Evolutionary conservation across 2,329 filamentous ascomycete species (phyloP), one percentile per base, ranked within the genome.

Genomic region (Alternaria consortialis): DNA sequence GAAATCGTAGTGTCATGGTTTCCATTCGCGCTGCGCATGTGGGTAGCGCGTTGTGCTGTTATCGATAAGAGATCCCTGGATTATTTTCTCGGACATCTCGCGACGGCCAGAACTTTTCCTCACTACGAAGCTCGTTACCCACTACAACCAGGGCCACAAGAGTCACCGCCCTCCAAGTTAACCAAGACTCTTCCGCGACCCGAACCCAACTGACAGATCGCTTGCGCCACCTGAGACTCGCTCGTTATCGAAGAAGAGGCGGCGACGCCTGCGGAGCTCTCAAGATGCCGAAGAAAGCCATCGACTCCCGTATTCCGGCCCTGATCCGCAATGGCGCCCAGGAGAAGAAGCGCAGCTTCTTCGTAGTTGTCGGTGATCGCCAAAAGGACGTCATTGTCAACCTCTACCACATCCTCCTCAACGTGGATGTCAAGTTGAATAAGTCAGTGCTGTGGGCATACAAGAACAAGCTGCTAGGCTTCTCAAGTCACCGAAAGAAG

Each of bases 381-480:
- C 89, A 93, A 69, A 99, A 99, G 80, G 95, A 99, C 85, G 93
- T 94, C 71, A 98, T 99, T 77, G 94, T 98, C 68, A 89, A 97
- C 77, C 86, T 94, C 61, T 94, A 98, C 82, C 93, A 95, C 76
- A 96, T 99, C 75, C 91, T 97, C 85, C 91, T 94, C 52, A 91
- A 88, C 71, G 90, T 91, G 76, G 92, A 97, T 77, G 88, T 97
- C 67, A 97, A 96, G 81, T 89, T 97, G 79, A 96, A 95, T 83
- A 98, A 98, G 80, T 95, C 92, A 12, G 93, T 99, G 3, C 84
- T 99, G 11, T 99, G 95, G 95, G 94, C 95, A 20, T 99, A 99
- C 84, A 98, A 98, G 85, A 97, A 96, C 79, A 95, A 99, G 80
- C 86, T 99, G 11, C 84, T 99, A 32, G 94, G 93, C 51, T 98